Evolutionary conservation across 306 rosid genomes (phyloP).

Genomic region (Cucurbita argyrosperma): DNA sequence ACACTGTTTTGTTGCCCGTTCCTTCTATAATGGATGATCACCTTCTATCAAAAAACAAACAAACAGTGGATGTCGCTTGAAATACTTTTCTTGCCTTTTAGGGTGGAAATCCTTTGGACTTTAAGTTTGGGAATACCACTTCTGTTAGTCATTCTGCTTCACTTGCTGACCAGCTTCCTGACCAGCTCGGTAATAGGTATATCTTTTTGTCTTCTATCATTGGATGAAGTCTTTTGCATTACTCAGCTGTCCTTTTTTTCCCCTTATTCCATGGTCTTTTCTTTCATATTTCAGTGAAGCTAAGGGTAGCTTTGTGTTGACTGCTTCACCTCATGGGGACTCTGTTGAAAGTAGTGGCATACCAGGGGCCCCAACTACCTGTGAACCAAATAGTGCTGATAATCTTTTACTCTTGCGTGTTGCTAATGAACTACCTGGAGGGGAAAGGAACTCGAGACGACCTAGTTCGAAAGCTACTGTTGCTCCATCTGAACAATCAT

Average conservation of each 20-base stretch:
- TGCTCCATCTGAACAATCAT: conserved; percentile 77
- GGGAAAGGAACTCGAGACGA: conserved; percentile 45
- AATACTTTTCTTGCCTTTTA: conserved; percentile 22
- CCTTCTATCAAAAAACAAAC: not conserved
- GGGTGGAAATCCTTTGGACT: conserved; percentile 99
- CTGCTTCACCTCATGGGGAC: conserved; percentile 96
- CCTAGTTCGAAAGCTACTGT: conserved; percentile 40
- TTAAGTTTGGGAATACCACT: conserved; percentile 67
- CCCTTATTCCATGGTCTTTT: conserved; percentile 5
- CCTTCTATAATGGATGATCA: not conserved
- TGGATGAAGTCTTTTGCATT: conserved; percentile 9
- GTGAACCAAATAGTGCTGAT: conserved; percentile 95
- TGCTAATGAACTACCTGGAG: conserved; percentile 55
- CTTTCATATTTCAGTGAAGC: conserved; percentile 57
- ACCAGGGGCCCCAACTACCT: conserved; percentile 61
- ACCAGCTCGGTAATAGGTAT: conserved; percentile 85
- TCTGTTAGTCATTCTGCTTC: conserved; percentile 97
- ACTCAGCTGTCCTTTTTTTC: not conserved
- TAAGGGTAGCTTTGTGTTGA: conserved; percentile 89
- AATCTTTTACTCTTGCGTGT: conserved; percentile 79
- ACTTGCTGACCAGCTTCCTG: conserved; percentile 81
- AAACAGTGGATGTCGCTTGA: conserved; percentile 5
- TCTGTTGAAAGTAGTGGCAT: conserved; percentile 97
- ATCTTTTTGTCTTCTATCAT: conserved; percentile 1
- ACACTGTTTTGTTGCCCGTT: not conserved